Percentiles rank a stretch among this genome's conserved stretches.
Evolutionary conservation across 2,329 filamentous ascomycete species (phyloP).

Genomic region (Colletotrichum chlorophyti): DNA sequence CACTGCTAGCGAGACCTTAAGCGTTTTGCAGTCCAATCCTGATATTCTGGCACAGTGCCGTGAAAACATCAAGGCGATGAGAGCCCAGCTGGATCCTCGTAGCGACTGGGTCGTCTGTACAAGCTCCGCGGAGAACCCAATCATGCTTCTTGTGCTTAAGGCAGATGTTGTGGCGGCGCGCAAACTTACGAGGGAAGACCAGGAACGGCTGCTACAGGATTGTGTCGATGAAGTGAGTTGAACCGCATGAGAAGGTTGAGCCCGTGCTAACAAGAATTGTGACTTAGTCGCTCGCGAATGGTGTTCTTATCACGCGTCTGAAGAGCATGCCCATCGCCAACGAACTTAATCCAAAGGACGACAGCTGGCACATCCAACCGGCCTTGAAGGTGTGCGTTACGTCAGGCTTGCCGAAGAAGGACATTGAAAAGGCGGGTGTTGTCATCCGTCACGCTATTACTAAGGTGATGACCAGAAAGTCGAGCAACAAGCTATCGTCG

Average conservation of each 20-base stretch:
- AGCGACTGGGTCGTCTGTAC: slow-evolving; percentile 92
- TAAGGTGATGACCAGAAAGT: slow-evolving; percentile 79
- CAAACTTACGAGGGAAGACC: slow-evolving; percentile 74
- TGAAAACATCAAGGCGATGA: slow-evolving; percentile 87
- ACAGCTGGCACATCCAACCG: slow-evolving; percentile 74
- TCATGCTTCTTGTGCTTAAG: slow-evolving; percentile 85
- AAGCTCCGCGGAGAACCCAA: slow-evolving; percentile 83
- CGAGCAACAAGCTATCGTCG: slow-evolving; percentile 44
- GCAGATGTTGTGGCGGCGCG: slow-evolving; percentile 78
- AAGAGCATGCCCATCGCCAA: slow-evolving; percentile 76
- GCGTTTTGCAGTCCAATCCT: slow-evolving; percentile 84
- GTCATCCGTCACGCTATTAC: slow-evolving; percentile 91
- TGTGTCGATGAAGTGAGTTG: slow-evolving; percentile 89
- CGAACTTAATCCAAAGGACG: slow-evolving; percentile 71
- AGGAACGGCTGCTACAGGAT: slow-evolving; percentile 86
- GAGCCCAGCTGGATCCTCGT: slow-evolving; percentile 85
- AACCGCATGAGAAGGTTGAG: neutral
- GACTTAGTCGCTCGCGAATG: slow-evolving; percentile 79
- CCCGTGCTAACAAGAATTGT: slow-evolving; percentile 5
- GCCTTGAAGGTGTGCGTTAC: slow-evolving; percentile 93
- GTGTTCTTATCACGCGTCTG: slow-evolving; percentile 85
- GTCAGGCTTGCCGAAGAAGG: slow-evolving; percentile 86
- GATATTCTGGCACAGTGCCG: slow-evolving; percentile 80
- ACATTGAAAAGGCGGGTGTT: slow-evolving; percentile 91
- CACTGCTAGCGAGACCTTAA: slow-evolving; percentile 91